A percentile compares a stretch with the other conserved stretches of the same genome.
phyloP scores from a whole-genome alignment of 371 early-diverging fungal species.

The Mucor racemosus region DNA sequence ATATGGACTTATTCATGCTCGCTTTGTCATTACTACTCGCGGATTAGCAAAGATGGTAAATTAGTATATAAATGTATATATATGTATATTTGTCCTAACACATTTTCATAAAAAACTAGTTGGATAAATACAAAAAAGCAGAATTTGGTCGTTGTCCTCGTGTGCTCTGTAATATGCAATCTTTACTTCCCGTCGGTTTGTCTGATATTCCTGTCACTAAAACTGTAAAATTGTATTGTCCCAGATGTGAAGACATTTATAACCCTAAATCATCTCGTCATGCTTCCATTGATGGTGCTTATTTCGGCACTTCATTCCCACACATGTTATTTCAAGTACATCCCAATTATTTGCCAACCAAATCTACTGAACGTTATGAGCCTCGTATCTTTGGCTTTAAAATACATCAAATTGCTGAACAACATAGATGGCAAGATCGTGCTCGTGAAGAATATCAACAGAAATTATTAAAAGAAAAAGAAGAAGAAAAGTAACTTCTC shows the following conservation, averaged over 20 bases:
- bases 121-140: conserved; percentile 85
- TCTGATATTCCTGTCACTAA: conserved; percentile 84
- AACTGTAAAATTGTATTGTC: conserved; percentile 92
- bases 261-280: conserved; percentile 85
- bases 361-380: conserved; percentile 75
- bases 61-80: background rate
- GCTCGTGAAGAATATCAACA: conserved; percentile 66
- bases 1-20: conserved; percentile 93
- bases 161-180: conserved; percentile 84
- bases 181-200: conserved; percentile 89
- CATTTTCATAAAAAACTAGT: conserved; percentile 27
- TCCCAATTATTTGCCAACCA: conserved; percentile 80
- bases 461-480: conserved; percentile 16
- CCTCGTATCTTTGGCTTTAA: conserved; percentile 98
- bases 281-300: conserved; percentile 93
- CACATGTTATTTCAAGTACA: conserved; percentile 95
- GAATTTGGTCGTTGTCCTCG: conserved; percentile 98
- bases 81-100: too few relatives aligned
- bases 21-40: conserved; percentile 87
- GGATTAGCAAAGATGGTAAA: conserved; percentile 88
- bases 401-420: conserved; percentile 82
- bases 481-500: background rate
- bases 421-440: conserved; percentile 89
- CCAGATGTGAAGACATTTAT: conserved; percentile 95
- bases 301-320: conserved; percentile 97